Conservation (phyloP, 352 stramenopile species). For the Phytophthora pisi region DNA sequence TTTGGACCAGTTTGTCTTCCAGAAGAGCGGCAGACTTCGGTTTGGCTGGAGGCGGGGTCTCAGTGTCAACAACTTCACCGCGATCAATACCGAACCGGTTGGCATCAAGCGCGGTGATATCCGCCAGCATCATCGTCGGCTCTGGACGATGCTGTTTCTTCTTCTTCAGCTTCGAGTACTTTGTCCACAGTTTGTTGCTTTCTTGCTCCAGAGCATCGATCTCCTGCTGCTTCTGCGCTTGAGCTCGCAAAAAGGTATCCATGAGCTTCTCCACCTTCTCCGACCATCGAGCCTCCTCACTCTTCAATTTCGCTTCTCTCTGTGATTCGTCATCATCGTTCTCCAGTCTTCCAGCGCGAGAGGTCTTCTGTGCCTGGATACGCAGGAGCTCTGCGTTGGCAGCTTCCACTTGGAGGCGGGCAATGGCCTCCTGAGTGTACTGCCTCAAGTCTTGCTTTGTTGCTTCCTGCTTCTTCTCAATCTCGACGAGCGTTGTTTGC, state of each 20-base stretch:
- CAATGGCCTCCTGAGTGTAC: constrained; percentile 65
- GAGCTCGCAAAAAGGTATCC: constrained; percentile 61
- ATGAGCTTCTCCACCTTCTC: constrained; percentile 67
- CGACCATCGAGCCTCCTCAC: constrained; percentile 24
- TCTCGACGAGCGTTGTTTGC: constrained; percentile 59
- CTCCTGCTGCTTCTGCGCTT: constrained; percentile 69
- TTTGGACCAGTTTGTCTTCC: constrained; percentile 67
- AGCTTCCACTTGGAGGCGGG: constrained; percentile 45
- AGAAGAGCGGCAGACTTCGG: constrained; percentile 4
- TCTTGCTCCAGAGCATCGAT: constrained; percentile 61
- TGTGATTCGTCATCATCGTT: constrained; percentile 47
- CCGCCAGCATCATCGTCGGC: constrained; percentile 39
- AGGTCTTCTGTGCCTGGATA: constrained; percentile 29
- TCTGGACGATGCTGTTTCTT: constrained; percentile 35
- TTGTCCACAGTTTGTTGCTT: constrained; percentile 62
- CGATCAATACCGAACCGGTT: constrained; percentile 68
- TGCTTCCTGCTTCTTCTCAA: constrained; percentile 69
- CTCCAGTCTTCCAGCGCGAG: constrained; percentile 48
- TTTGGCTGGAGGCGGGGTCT: neutral
- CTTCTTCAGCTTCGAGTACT: constrained; percentile 49
- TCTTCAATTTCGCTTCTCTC: constrained; percentile 6
- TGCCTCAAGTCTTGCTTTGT: constrained; percentile 68
- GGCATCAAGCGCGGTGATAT: constrained; percentile 67
- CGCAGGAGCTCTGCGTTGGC: constrained; percentile 33
- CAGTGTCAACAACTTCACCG: constrained; percentile 27